Conservation (phyloP, 495 filamentous ascomycete genomes). For the Corynascus novoguineensis region DNA sequence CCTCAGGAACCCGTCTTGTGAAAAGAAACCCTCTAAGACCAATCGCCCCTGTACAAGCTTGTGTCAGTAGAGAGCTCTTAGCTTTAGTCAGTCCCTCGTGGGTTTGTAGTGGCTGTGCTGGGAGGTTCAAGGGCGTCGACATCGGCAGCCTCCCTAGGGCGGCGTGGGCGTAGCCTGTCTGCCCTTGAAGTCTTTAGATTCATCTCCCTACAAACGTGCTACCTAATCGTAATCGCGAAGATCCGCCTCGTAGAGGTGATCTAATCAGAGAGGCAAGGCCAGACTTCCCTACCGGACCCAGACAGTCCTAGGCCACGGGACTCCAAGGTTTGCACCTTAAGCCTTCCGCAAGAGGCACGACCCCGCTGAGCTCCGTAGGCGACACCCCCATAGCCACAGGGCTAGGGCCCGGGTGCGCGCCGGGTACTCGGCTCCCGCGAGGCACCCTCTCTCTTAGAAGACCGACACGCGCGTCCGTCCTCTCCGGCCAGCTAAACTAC, state of each 20-base stretch:
- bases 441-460: neutral
- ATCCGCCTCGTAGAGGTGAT: neutral
- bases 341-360: neutral
- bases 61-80: no score
- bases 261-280: neutral
- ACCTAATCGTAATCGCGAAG: neutral
- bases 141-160: no score
- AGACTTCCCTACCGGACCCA: neutral
- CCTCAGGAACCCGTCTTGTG: no score
- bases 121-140: no score
- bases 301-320: no score
- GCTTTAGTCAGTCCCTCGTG: no score
- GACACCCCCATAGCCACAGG: neutral
- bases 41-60: no score
- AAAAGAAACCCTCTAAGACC: no score
- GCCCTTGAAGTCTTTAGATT: neutral
- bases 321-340: neutral
- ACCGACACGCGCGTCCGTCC: constrained; percentile 1
- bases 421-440: neutral
- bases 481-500: neutral
- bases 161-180: neutral
- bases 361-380: neutral
- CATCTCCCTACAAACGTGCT: neutral
- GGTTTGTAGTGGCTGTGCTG: no score
- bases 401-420: neutral